Evolutionary conservation across 2,329 filamentous ascomycete genomes (phyloP).

Genomic region (Hypoxylon sp.): DNA sequence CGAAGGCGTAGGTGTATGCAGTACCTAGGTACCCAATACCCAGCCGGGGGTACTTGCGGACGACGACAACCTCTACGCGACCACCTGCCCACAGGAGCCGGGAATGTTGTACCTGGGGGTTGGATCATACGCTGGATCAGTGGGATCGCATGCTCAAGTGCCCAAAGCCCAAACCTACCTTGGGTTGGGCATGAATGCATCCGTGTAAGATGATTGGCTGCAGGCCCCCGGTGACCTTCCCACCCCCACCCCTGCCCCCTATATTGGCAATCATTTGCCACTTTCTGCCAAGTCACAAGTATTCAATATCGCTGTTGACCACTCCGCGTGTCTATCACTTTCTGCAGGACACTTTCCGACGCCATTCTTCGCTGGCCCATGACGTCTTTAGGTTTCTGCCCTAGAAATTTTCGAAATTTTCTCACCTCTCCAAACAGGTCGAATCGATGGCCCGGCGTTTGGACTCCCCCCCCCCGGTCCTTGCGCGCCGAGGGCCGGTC

Average conservation of each 20-base stretch:
- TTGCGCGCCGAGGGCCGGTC: conserved; percentile 26
- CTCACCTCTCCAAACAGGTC: conserved; percentile 11
- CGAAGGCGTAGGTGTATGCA: conserved; percentile 23
- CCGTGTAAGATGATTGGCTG: conserved; percentile 44
- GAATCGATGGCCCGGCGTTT: not conserved
- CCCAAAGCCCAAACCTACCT: conserved; percentile 20
- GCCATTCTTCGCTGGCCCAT: conserved; percentile 38
- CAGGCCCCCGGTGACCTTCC: conserved; percentile 19
- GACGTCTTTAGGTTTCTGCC: conserved; percentile 42
- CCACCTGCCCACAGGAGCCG: conserved; percentile 22
- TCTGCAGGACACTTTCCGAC: conserved; percentile 25
- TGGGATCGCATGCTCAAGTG: conserved; percentile 23
- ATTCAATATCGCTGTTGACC: conserved; percentile 34
- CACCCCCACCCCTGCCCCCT: conserved; percentile 26
- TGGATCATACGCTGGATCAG: conserved; percentile 21
- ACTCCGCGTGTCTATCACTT: conserved; percentile 35
- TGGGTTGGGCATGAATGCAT: conserved; percentile 49
- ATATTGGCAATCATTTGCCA: conserved; percentile 37
- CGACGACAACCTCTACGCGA: conserved; percentile 14
- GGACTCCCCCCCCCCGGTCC: not conserved
- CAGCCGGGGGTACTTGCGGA: not conserved
- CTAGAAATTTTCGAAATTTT: conserved; percentile 25
- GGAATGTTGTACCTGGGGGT: conserved; percentile 32
- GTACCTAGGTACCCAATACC: not conserved
- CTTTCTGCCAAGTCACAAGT: conserved; percentile 40